Evolutionary conservation across 352 stramenopile species (phyloP), one percentile per base, ranked within the genome.

Genomic region (Phytophthora multivora): DNA sequence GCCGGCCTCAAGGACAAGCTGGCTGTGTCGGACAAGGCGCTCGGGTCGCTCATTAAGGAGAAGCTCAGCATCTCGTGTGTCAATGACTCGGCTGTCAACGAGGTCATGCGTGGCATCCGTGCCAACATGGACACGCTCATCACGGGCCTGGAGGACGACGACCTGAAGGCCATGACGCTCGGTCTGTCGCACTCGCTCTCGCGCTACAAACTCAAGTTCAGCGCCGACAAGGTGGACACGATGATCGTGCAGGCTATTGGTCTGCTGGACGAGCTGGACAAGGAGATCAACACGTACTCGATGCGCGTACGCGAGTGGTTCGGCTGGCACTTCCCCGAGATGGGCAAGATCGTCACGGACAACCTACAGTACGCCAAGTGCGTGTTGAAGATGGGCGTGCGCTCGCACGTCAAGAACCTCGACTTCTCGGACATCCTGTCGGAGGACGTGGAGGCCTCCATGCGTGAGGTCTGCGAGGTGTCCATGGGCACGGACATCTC

Each of bases 271-370:
- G 97, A 99, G 75, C 86, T 99, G 13, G 98, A 99, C 89, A 99
- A 99, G 89, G 98, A 99, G 82, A 99, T 99, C 80, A 99, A 99
- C 86, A 99, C 97, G 59, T 99, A 99, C 86, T 98, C 98, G 42
- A 99, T 99, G 98, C 86, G 98, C 62, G 97, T 99, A 45, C 97
- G 97, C 55, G 98, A 99, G 85, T 99, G 98, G 98, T 98, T 98
- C 69, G 95, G 96, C 62, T 98, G 96, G 95, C 96, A 98, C 77
- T 96, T 98, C 58, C 93, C 90, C 13, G 97, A 99, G 69, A 97
- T 99, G 80, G 93, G 95, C 73, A 98, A 98, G 77, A 97, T 99
- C 41, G 86, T 99, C 30, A 96, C 91, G 38, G 97, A 99, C 81
- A 99, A 99, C 83, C 79, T 98, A 40, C 91, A 99, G 61, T 99